A percentile compares a stretch with the other conserved stretches of the same genome.
These are phyloP conservation scores for Phaeosphaeria sp. DNA, from an alignment of 2,329 filamentous ascomycete genomes.

Conservation along the genomic window DNA sequence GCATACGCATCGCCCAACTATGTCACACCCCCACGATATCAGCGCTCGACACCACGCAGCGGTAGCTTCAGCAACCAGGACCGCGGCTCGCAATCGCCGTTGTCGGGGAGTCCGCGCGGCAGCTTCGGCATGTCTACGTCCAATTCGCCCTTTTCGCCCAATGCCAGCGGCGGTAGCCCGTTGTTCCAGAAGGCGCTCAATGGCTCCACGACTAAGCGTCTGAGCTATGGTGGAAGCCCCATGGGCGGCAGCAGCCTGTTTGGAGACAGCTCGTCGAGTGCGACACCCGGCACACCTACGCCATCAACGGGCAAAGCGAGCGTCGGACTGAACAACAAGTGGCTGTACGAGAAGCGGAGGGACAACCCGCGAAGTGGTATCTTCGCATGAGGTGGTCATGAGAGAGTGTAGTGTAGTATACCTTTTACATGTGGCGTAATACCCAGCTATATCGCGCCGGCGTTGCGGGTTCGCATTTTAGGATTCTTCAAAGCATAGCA, in stretches of 20 bases:
- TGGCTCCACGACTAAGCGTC: constrained; percentile 59
- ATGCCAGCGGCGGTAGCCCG: constrained; percentile 56
- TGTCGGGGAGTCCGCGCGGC: constrained; percentile 56
- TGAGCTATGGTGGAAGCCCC: constrained; percentile 64
- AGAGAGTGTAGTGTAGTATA: background rate
- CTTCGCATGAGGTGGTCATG: constrained; percentile 26
- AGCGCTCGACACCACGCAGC: constrained; percentile 73
- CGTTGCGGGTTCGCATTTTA: constrained; percentile 11
- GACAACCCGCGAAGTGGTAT: constrained; percentile 55
- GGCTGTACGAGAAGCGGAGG: constrained; percentile 85
- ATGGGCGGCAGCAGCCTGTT: constrained; percentile 54
- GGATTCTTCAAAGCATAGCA: constrained; percentile 6
- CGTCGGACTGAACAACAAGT: constrained; percentile 87
- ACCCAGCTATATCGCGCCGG: constrained; percentile 42
- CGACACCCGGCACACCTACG: constrained; percentile 69
- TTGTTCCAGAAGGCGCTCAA: constrained; percentile 73
- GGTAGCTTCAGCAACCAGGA: constrained; percentile 63
- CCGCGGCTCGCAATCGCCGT: constrained; percentile 57
- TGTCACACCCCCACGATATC: constrained; percentile 86
- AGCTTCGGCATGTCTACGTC: constrained; percentile 33
- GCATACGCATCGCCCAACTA: constrained; percentile 60
- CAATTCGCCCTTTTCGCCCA: constrained; percentile 59
- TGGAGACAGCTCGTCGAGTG: constrained; percentile 28
- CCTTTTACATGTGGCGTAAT: constrained; percentile 33
- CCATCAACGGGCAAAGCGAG: constrained; percentile 67